Evolutionary conservation across 2,329 filamentous ascomycete genomes (phyloP).

Genomic region (Aureobasidium vineae): DNA sequence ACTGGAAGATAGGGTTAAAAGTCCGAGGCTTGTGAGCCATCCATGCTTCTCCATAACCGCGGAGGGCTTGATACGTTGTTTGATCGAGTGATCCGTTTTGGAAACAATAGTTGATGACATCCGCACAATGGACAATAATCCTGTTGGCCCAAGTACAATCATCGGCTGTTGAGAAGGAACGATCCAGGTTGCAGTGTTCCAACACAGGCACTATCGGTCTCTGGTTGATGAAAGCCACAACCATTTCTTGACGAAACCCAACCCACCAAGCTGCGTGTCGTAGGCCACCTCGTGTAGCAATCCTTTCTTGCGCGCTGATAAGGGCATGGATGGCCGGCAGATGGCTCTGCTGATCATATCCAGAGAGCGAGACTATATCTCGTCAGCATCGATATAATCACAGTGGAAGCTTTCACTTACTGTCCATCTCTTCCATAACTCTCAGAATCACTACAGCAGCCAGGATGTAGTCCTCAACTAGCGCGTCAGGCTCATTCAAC

Average conservation of each 20-base stretch:
- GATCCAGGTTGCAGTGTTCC: conserved; percentile 53
- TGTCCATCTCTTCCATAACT: conserved; percentile 58
- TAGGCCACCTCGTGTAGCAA: conserved; percentile 41
- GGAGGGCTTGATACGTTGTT: conserved; percentile 47
- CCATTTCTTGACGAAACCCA: conserved; percentile 61
- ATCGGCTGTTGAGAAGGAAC: conserved; percentile 48
- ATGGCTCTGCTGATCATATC: conserved; percentile 34
- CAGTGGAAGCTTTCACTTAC: background rate
- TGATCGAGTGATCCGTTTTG: conserved; percentile 41
- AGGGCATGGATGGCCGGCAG: conserved; percentile 39
- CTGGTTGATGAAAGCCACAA: conserved; percentile 48
- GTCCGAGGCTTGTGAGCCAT: conserved; percentile 49
- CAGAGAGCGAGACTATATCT: background rate
- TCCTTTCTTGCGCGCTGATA: conserved; percentile 38
- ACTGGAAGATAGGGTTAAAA: conserved; percentile 56
- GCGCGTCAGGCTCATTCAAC: conserved; percentile 42
- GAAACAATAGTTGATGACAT: conserved; percentile 64
- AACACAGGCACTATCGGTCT: conserved; percentile 54
- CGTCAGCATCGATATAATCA: background rate
- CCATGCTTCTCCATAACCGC: conserved; percentile 51
- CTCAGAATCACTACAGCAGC: conserved; percentile 58
- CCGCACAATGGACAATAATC: conserved; percentile 60
- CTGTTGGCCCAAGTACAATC: conserved; percentile 56
- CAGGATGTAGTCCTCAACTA: conserved; percentile 53
- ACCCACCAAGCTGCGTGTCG: conserved; percentile 55